phyloP scores from a whole-genome alignment of 2,329 filamentous ascomycete species.

The Pyrenochaeta sp. region DNA sequence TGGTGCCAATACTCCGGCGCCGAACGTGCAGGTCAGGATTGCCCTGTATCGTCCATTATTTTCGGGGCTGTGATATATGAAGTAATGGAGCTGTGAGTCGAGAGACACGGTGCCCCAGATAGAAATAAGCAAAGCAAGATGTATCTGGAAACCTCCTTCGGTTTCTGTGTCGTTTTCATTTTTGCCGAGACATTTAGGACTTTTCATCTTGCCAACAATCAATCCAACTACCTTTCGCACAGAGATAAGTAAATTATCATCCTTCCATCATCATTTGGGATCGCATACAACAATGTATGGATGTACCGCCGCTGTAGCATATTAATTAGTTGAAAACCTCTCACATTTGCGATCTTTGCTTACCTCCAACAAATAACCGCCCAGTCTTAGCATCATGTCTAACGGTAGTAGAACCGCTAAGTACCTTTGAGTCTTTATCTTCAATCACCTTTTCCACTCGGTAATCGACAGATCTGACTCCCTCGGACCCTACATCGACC shows the following conservation, averaged over 20 bases:
- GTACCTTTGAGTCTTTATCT: slow-evolving; percentile 28
- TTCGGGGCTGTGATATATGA: neutral
- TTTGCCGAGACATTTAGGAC: no score
- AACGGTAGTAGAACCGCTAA: slow-evolving; percentile 34
- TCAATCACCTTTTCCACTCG: slow-evolving; percentile 37
- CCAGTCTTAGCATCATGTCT: slow-evolving; percentile 38
- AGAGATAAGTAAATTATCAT: no score
- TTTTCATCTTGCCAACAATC: no score
- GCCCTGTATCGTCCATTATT: no score
- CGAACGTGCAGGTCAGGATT: no score
- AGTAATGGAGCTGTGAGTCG: no score
- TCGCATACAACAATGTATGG: slow-evolving; percentile 19
- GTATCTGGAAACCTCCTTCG: no score
- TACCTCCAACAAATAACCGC: slow-evolving; percentile 34
- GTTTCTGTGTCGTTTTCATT: no score
- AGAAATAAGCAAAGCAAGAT: no score
- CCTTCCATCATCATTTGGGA: neutral
- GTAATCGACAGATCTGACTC: slow-evolving; percentile 16
- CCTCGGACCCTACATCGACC: slow-evolving; percentile 1
- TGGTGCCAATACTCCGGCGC: no score
- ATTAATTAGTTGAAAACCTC: neutral
- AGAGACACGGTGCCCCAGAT: no score
- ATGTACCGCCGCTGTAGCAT: slow-evolving; percentile 9
- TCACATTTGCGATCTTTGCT: slow-evolving; percentile 4
- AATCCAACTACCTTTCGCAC: no score